These are phyloP conservation scores for Leucogyrophana mollusca DNA, from an alignment of 768 basidiomycete genomes.

Conservation along the genomic window DNA sequence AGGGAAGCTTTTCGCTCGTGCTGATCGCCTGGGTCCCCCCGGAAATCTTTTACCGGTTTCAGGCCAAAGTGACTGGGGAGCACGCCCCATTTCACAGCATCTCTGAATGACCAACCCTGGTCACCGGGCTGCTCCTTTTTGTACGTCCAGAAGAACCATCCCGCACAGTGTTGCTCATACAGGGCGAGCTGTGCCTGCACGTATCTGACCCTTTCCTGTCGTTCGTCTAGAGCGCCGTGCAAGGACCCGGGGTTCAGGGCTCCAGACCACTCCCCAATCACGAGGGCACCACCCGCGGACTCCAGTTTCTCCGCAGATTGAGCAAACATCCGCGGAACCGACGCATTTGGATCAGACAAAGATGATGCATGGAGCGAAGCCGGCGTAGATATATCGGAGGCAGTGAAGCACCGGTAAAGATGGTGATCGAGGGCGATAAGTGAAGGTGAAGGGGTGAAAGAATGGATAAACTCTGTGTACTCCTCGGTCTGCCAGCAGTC, in stretches of 20 bases:
- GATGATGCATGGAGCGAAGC: slow-evolving; percentile 53
- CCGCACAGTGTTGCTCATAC: slow-evolving; percentile 62
- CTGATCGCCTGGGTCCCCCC: slow-evolving; percentile 18
- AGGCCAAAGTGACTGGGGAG: slow-evolving; percentile 57
- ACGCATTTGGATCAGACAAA: slow-evolving; percentile 40
- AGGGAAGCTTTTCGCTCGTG: slow-evolving; percentile 25
- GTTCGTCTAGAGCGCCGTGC: slow-evolving; percentile 41
- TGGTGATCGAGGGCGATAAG: slow-evolving; percentile 77
- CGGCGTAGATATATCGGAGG: slow-evolving; percentile 49
- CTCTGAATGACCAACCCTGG: slow-evolving; percentile 70
- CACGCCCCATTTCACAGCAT: slow-evolving; percentile 61
- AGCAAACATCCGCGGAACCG: slow-evolving; percentile 40
- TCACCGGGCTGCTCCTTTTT: slow-evolving; percentile 69
- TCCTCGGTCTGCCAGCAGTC: slow-evolving; percentile 75
- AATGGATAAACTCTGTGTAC: slow-evolving; percentile 55
- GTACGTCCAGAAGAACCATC: slow-evolving; percentile 86
- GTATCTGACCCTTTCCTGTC: slow-evolving; percentile 45
- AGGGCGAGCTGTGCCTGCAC: slow-evolving; percentile 63
- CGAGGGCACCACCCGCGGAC: slow-evolving; percentile 47
- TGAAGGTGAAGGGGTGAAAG: slow-evolving; percentile 25
- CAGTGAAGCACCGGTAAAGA: slow-evolving; percentile 79
- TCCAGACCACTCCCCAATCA: slow-evolving; percentile 81
- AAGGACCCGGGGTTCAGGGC: slow-evolving; percentile 68
- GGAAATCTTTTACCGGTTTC: slow-evolving; percentile 18
- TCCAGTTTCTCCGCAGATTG: slow-evolving; percentile 33